Conservation (phyloP, 1,284 basidiomycete genomes). For the Farysia itapuensis region DNA sequence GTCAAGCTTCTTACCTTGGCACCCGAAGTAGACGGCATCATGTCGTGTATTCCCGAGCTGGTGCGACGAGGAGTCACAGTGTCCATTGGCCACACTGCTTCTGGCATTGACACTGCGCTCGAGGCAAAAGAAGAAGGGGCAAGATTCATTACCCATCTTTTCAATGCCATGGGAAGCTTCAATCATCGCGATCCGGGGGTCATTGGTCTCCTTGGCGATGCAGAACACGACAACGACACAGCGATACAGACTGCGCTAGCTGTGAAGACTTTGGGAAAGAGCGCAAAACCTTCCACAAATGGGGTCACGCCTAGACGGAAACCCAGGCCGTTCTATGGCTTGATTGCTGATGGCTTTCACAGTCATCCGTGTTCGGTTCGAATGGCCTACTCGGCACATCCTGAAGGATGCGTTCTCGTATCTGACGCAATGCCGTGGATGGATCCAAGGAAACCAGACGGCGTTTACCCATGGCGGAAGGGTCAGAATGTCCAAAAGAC, state of each 20-base stretch:
- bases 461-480: conserved; percentile 82
- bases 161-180: conserved; percentile 87
- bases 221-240: conserved; percentile 9
- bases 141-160: conserved; percentile 82
- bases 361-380: conserved; percentile 85
- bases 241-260: too few species aligned
- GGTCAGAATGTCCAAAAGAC: conserved; percentile 75
- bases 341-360: conserved; percentile 89
- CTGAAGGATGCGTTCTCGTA: conserved; percentile 80
- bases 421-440: conserved; percentile 87
- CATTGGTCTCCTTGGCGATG: conserved; percentile 80
- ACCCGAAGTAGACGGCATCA: conserved; percentile 80
- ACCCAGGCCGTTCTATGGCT: conserved; percentile 70
- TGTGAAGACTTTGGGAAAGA: too few species aligned
- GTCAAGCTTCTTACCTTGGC: conserved; percentile 83
- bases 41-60: conserved; percentile 69
- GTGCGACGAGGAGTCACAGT: conserved; percentile 72
- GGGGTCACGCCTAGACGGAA: conserved; percentile 2
- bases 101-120: conserved; percentile 70
- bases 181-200: conserved; percentile 68
- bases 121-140: conserved; percentile 72
- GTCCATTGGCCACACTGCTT: conserved; percentile 80
- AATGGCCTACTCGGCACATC: conserved; percentile 78
- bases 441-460: conserved; percentile 79
- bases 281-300: too few species aligned